Evolutionary conservation across 805 yeast genomes (phyloP).

Genomic region (Kodamaea sagamina): DNA sequence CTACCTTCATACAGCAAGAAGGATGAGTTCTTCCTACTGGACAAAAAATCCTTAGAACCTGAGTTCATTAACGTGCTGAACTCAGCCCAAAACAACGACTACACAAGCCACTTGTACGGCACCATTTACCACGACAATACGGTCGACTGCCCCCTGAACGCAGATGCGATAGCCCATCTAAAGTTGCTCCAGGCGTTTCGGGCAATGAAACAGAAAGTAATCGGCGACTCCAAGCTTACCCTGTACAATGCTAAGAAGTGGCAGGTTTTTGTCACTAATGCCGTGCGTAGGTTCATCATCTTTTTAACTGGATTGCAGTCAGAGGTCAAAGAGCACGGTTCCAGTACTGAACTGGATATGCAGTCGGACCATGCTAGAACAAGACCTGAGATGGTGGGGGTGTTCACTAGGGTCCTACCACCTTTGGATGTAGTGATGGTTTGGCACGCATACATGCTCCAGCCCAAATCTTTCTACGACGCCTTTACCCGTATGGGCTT

Average conservation of each 20-base stretch:
- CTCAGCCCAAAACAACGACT: too few species aligned
- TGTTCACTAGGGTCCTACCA: conserved; percentile 16
- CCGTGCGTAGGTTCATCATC: conserved; percentile 24
- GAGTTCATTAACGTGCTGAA: too few species aligned
- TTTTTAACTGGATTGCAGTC: conserved; percentile 20
- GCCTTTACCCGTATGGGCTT: conserved; percentile 18
- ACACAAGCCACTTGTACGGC: too few species aligned
- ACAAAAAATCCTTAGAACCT: too few species aligned
- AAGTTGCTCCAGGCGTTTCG: conserved; percentile 24
- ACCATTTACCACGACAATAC: too few species aligned
- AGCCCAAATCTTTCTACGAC: conserved; percentile 21
- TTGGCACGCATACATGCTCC: conserved; percentile 26
- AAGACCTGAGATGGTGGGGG: background rate
- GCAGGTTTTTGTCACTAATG: conserved; percentile 25
- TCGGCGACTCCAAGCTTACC: background rate
- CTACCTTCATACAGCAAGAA: too few species aligned
- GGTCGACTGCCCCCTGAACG: background rate
- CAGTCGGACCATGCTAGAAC: conserved; percentile 6
- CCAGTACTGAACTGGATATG: background rate
- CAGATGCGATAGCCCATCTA: conserved; percentile 24
- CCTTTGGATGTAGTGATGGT: conserved; percentile 27
- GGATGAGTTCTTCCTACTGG: too few species aligned
- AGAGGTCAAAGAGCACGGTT: background rate
- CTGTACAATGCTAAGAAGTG: conserved; percentile 17
- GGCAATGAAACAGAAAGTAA: conserved; percentile 18